Evolutionary conservation across 495 filamentous ascomycete genomes (phyloP).

Genomic region (Penicillium egyptiacum): DNA sequence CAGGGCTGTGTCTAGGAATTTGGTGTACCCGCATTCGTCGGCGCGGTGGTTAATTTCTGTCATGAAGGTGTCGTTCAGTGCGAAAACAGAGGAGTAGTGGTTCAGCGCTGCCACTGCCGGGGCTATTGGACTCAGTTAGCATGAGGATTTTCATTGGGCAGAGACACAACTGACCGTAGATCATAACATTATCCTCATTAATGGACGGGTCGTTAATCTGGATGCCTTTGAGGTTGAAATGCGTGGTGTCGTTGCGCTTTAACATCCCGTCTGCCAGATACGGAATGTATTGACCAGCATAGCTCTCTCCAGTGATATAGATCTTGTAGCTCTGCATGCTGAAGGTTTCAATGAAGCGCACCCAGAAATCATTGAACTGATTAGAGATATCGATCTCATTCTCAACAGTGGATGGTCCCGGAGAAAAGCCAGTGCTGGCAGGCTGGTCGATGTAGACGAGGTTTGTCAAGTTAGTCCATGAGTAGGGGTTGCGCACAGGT

Average conservation of each 20-base stretch:
- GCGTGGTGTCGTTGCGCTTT: slow-evolving; percentile 61
- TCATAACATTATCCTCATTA: slow-evolving; percentile 45
- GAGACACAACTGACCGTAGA: slow-evolving; percentile 25
- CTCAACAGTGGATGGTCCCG: slow-evolving; percentile 59
- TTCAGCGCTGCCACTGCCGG: slow-evolving; percentile 62
- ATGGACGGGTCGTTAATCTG: slow-evolving; percentile 70
- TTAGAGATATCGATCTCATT: slow-evolving; percentile 63
- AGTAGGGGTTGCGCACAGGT: slow-evolving; percentile 64
- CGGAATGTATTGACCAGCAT: slow-evolving; percentile 75
- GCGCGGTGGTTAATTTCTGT: slow-evolving; percentile 54
- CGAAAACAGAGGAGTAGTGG: slow-evolving; percentile 59
- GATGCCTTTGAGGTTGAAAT: slow-evolving; percentile 67
- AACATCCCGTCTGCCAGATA: slow-evolving; percentile 78
- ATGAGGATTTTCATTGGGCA: background rate
- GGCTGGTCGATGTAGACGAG: slow-evolving; percentile 77
- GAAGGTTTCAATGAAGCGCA: slow-evolving; percentile 69
- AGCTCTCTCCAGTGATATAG: slow-evolving; percentile 69
- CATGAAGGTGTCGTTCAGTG: slow-evolving; percentile 66
- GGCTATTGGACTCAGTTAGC: slow-evolving; percentile 35
- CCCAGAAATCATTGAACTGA: slow-evolving; percentile 71
- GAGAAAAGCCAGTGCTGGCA: slow-evolving; percentile 71
- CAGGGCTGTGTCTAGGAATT: slow-evolving; percentile 60
- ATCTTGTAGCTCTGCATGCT: slow-evolving; percentile 60
- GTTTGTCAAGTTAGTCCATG: slow-evolving; percentile 74
- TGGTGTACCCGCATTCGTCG: slow-evolving; percentile 63